phyloP scores from a whole-genome alignment of 192 early-diverging fungal genomes.

The Chytriomyces sp. region DNA sequence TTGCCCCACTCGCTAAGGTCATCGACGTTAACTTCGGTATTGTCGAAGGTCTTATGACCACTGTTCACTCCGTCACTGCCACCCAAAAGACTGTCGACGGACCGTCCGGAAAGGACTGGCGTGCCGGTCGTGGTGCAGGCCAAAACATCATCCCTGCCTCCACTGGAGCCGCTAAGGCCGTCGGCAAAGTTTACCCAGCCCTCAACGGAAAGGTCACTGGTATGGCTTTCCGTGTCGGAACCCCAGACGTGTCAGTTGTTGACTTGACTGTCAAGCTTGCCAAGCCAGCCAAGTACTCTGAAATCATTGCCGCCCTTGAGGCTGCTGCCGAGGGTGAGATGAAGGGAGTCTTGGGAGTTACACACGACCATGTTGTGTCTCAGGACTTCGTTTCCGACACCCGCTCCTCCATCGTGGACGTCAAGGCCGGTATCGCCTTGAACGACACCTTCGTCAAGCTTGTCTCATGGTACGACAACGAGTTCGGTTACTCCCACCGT shows the following conservation, averaged over 20 bases:
- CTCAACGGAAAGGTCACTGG: constrained; percentile 97
- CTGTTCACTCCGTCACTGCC: constrained; percentile 96
- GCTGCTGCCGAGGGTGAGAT: constrained; percentile 76
- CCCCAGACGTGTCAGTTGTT: constrained; percentile 94
- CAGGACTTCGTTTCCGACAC: constrained; percentile 92
- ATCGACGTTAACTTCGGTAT: constrained; percentile 96
- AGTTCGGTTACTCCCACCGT: constrained; percentile 91
- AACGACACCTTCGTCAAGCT: constrained; percentile 97
- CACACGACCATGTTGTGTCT: constrained; percentile 94
- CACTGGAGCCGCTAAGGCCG: constrained; percentile 99
- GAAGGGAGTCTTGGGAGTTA: constrained; percentile 92
- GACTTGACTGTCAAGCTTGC: constrained; percentile 92
- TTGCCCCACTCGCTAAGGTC: constrained; percentile 97
- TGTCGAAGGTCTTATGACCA: constrained; percentile 97
- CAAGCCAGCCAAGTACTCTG: constrained; percentile 88
- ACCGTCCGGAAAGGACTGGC: constrained; percentile 97
- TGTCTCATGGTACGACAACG: constrained; percentile 73
- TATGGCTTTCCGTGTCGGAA: constrained; percentile 97
- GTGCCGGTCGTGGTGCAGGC: constrained; percentile 93
- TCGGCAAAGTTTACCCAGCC: constrained; percentile 94
- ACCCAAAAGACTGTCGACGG: constrained; percentile 99
- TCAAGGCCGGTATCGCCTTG: constrained; percentile 93
- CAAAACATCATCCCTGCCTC: constrained; percentile 98
- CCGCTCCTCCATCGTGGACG: constrained; percentile 93
- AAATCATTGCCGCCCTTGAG: constrained; percentile 89